phyloP scores from a whole-genome alignment of 2,329 filamentous ascomycete genomes.

The Trichophyton equinum region DNA sequence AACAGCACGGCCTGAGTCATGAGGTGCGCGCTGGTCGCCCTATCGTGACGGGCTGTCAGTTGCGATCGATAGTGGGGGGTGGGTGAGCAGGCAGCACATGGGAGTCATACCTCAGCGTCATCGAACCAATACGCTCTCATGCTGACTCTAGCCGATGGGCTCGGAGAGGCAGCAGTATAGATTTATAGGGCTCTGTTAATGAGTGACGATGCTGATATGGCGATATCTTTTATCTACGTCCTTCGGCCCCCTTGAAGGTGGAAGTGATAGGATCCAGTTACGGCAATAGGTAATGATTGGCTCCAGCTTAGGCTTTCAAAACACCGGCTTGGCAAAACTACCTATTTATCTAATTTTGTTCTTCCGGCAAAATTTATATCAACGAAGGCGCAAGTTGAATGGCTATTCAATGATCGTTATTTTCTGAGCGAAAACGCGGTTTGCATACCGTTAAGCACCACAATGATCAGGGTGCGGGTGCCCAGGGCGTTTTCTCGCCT shows the following conservation, averaged over 20 bases:
- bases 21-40: constrained; percentile 86
- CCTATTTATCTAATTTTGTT: not conserved
- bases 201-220: not conserved
- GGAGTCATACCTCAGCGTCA: constrained; percentile 44
- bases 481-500: constrained; percentile 20
- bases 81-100: not conserved
- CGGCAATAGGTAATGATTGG: not conserved
- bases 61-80: not conserved
- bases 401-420: not conserved
- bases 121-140: constrained; percentile 65
- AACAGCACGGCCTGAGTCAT: constrained; percentile 69
- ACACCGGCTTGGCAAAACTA: not conserved
- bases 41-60: constrained; percentile 26
- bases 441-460: not conserved
- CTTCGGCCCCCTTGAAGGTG: not conserved
- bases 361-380: not conserved
- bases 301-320: not conserved
- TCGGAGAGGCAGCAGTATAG: not conserved
- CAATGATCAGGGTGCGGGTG: constrained; percentile 27
- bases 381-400: not conserved
- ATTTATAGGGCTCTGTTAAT: not conserved
- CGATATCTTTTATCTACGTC: not conserved
- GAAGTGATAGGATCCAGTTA: not conserved
- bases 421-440: not conserved
- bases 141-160: constrained; percentile 16